phyloP scores from a whole-genome alignment of 2,329 filamentous ascomycete genomes.

The Akanthomyces dipterigenus region DNA sequence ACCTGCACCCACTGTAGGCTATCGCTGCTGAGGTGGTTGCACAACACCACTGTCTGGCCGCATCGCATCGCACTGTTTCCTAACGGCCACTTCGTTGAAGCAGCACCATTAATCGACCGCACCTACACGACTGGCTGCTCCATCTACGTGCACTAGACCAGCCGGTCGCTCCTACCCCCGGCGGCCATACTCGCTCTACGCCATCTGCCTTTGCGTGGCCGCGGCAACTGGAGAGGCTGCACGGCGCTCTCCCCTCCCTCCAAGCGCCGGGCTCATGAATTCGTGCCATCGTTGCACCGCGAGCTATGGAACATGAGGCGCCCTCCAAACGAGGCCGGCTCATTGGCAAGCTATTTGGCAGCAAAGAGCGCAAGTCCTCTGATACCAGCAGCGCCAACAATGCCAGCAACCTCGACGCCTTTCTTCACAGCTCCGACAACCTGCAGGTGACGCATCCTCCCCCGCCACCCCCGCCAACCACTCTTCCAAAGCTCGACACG shows the following conservation, averaged over 20 bases:
- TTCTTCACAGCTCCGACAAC: conserved; percentile 50
- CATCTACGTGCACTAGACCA: background rate
- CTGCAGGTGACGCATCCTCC: conserved; percentile 46
- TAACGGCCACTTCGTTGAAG: background rate
- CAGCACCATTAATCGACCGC: background rate
- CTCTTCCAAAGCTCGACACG: conserved; percentile 48
- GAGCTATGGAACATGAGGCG: conserved; percentile 40
- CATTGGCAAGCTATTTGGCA: conserved; percentile 57
- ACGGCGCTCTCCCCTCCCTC: conserved; percentile 12
- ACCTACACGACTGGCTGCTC: background rate
- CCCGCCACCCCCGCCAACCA: conserved; percentile 32
- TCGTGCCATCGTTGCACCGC: conserved; percentile 15
- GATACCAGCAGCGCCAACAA: conserved; percentile 32
- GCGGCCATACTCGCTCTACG: background rate
- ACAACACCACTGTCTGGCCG: background rate
- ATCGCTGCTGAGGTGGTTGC: background rate
- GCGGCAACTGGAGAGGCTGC: conserved; percentile 16
- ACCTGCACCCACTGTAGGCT: background rate
- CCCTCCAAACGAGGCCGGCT: conserved; percentile 44
- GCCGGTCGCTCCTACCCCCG: background rate
- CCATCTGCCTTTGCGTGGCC: conserved; percentile 15
- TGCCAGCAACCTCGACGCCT: conserved; percentile 48
- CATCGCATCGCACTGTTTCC: background rate
- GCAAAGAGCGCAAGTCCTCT: conserved; percentile 35
- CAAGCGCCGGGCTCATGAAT: conserved; percentile 24